phyloP scores from a whole-genome alignment of 2,329 filamentous ascomycete genomes.

The Pseudogymnoascus sp. region DNA sequence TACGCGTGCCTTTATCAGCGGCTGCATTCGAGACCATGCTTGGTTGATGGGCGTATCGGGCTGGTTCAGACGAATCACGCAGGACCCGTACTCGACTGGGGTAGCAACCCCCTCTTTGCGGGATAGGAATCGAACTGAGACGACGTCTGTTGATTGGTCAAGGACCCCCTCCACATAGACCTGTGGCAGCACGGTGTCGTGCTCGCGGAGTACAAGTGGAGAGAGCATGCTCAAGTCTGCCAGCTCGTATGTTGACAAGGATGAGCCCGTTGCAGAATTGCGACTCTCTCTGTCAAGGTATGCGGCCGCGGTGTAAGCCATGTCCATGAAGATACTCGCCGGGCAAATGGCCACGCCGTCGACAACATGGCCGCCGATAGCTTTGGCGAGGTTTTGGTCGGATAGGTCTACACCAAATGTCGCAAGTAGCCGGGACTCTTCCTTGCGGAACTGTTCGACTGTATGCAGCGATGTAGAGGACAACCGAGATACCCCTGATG shows the following conservation, averaged over 20 bases:
- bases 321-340: conserved; percentile 24
- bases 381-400: neutral
- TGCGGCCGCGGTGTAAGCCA: conserved; percentile 17
- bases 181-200: neutral
- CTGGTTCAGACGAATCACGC: neutral
- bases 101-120: neutral
- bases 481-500: neutral
- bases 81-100: neutral
- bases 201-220: neutral
- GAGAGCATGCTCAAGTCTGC: neutral
- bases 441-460: neutral
- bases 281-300: neutral
- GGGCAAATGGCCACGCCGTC: conserved; percentile 20
- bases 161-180: neutral
- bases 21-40: neutral
- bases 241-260: conserved; percentile 1
- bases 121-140: neutral
- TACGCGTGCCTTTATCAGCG: neutral
- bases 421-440: neutral
- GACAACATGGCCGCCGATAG: conserved; percentile 19
- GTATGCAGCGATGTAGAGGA: neutral
- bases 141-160: neutral
- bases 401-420: neutral
- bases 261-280: neutral
- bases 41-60: neutral